phyloP scores from a whole-genome alignment of 345 rosid species.

The Citrus sp. region DNA sequence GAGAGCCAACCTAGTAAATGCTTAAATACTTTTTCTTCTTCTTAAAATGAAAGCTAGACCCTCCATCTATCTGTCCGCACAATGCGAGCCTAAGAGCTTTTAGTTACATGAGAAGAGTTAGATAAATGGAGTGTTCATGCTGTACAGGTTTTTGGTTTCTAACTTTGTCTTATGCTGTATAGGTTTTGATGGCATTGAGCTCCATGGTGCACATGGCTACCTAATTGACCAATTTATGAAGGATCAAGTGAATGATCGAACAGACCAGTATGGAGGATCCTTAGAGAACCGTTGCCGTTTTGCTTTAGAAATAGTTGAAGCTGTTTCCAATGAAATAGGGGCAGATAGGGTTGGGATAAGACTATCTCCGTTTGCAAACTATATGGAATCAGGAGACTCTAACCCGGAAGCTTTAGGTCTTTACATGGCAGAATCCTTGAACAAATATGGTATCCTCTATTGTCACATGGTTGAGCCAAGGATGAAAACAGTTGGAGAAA shows the following conservation, averaged over 20 bases:
- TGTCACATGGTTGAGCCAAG: conserved; percentile 75
- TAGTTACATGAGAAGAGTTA: neutral
- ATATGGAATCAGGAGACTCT: conserved; percentile 55
- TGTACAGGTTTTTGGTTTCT: conserved; percentile 12
- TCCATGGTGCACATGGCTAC: conserved; percentile 77
- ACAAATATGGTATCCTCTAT: conserved; percentile 52
- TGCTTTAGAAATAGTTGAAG: conserved; percentile 59
- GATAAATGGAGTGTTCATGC: neutral
- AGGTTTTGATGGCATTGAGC: conserved; percentile 89
- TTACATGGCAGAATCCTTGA: conserved; percentile 59
- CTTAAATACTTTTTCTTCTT: no score
- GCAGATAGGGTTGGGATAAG: conserved; percentile 70
- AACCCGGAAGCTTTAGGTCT: conserved; percentile 55
- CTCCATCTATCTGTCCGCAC: no score
- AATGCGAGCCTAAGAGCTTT: no score
- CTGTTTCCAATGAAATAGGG: conserved; percentile 61
- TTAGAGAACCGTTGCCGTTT: conserved; percentile 68
- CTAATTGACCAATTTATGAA: conserved; percentile 74
- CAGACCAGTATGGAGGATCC: conserved; percentile 69
- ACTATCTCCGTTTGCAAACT: conserved; percentile 55
- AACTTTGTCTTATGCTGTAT: neutral
- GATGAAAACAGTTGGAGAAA: conserved; percentile 37
- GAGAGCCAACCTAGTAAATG: no score
- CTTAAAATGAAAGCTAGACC: no score
- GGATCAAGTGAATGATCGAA: conserved; percentile 65